These are phyloP conservation scores for Strobilomyces echinocephalus DNA, from an alignment of 768 basidiomycete species.

Conservation along the genomic window DNA sequence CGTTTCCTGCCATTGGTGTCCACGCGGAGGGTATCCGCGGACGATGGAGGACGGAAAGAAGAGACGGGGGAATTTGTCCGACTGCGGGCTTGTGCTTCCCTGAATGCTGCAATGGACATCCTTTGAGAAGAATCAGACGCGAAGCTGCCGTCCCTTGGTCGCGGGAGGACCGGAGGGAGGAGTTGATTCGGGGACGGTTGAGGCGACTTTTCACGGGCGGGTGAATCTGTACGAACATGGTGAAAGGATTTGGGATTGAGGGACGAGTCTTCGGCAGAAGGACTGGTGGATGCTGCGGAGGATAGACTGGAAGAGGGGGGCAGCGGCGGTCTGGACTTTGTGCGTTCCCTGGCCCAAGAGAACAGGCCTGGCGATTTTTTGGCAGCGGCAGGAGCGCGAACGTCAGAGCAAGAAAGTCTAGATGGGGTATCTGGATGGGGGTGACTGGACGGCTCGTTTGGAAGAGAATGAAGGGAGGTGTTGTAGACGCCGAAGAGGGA, in stretches of 20 bases:
- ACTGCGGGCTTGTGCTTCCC: constrained; percentile 68
- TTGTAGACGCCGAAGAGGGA: constrained; percentile 59
- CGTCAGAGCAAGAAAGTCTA: constrained; percentile 13
- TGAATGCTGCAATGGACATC: constrained; percentile 77
- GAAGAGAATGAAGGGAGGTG: constrained; percentile 56
- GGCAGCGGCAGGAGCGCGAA: constrained; percentile 16
- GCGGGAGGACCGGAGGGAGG: constrained; percentile 38
- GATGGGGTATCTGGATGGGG: constrained; percentile 17
- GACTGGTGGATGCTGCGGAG: constrained; percentile 21
- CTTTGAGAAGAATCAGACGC: constrained; percentile 66
- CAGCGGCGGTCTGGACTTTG: constrained; percentile 30
- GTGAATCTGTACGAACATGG: constrained; percentile 51
- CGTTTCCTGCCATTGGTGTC: constrained; percentile 25
- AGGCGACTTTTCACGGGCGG: constrained; percentile 23
- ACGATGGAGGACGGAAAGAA: constrained; percentile 40
- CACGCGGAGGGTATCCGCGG: constrained; percentile 28
- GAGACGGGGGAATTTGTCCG: constrained; percentile 57
- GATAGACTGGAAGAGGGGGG: constrained; percentile 34
- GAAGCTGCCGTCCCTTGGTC: constrained; percentile 54
- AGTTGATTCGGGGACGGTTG: constrained; percentile 23
- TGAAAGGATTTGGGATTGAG: constrained; percentile 76
- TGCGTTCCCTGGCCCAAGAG: constrained; percentile 34
- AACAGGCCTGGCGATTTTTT: constrained; percentile 35
- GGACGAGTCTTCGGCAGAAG: constrained; percentile 15
- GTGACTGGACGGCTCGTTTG: constrained; percentile 32